Percentiles rank a stretch among this genome's conserved stretches.
These are phyloP conservation scores for Didymella glomerata DNA, from an alignment of 2,329 filamentous ascomycete genomes.

Conservation along the genomic window DNA sequence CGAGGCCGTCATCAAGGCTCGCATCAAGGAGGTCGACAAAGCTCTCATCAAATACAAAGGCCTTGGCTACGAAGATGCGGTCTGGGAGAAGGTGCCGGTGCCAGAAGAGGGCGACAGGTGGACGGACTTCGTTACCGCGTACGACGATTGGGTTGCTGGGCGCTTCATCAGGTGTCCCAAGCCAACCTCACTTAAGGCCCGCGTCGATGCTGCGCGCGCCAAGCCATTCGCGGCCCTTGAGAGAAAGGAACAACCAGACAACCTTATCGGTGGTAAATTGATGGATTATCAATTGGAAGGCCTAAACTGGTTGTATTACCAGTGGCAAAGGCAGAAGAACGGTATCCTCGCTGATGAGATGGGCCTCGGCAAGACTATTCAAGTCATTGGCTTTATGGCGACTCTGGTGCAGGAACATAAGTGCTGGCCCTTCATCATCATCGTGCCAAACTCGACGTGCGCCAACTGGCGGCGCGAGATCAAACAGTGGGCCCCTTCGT, in stretches of 20 bases:
- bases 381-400: constrained; percentile 84
- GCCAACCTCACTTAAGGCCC: constrained; percentile 66
- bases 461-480: constrained; percentile 98
- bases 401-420: constrained; percentile 68
- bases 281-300: constrained; percentile 96
- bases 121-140: constrained; percentile 81
- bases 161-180: constrained; percentile 73
- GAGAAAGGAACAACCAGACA: constrained; percentile 77
- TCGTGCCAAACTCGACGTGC: constrained; percentile 94
- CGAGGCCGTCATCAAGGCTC: constrained; percentile 74
- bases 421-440: constrained; percentile 91
- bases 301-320: constrained; percentile 93
- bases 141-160: constrained; percentile 84
- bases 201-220: constrained; percentile 72
- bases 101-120: constrained; percentile 73
- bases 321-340: constrained; percentile 83
- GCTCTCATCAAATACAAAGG: constrained; percentile 93
- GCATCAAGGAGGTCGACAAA: constrained; percentile 75
- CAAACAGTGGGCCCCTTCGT: constrained; percentile 86
- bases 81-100: constrained; percentile 84
- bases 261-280: constrained; percentile 78
- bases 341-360: constrained; percentile 96
- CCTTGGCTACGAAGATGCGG: constrained; percentile 85
- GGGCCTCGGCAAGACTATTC: constrained; percentile 97
- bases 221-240: constrained; percentile 69